Percentiles rank a stretch among this genome's conserved stretches.
phyloP scores from a whole-genome alignment of 495 filamentous ascomycete species.

The Aspergillus taichungensis region DNA sequence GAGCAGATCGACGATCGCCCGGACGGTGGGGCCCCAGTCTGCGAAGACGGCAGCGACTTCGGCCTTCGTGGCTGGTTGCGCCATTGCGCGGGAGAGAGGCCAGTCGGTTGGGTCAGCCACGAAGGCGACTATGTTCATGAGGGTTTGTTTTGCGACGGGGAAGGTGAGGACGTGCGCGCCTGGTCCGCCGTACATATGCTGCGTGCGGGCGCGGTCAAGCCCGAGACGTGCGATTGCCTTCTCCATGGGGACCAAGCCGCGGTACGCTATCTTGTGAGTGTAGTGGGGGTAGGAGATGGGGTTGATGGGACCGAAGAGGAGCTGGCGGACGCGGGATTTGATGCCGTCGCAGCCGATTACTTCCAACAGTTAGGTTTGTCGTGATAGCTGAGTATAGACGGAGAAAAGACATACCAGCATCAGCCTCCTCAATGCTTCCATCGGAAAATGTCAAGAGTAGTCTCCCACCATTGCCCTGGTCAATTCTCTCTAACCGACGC shows the following conservation, averaged over 20 bases:
- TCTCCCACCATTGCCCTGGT: constrained; percentile 21
- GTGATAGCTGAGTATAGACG: not conserved
- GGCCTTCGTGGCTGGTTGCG: constrained; percentile 10
- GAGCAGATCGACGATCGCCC: constrained; percentile 31
- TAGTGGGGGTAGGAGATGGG: constrained; percentile 36
- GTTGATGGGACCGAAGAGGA: constrained; percentile 33
- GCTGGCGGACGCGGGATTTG: constrained; percentile 40
- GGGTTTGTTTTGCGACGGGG: constrained; percentile 26
- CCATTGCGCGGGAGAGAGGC: constrained; percentile 15
- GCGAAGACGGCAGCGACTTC: constrained; percentile 22
- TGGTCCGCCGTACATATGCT: constrained; percentile 36
- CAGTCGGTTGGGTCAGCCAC: constrained; percentile 29
- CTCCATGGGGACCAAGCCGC: constrained; percentile 45
- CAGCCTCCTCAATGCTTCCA: constrained; percentile 42
- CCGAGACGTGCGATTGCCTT: constrained; percentile 31
- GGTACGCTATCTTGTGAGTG: constrained; percentile 44
- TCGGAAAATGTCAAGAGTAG: constrained; percentile 44
- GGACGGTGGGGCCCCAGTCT: constrained; percentile 29
- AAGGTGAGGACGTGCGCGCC: constrained; percentile 37
- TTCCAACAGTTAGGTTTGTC: not conserved
- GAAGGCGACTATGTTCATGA: constrained; percentile 44
- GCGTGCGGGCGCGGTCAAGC: constrained; percentile 27
- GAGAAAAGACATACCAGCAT: constrained; percentile 27
- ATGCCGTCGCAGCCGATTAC: constrained; percentile 51
- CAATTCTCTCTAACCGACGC: constrained; percentile 24